Conservation (phyloP, 441 rosid species). For the Gossypium schwendimanii region DNA sequence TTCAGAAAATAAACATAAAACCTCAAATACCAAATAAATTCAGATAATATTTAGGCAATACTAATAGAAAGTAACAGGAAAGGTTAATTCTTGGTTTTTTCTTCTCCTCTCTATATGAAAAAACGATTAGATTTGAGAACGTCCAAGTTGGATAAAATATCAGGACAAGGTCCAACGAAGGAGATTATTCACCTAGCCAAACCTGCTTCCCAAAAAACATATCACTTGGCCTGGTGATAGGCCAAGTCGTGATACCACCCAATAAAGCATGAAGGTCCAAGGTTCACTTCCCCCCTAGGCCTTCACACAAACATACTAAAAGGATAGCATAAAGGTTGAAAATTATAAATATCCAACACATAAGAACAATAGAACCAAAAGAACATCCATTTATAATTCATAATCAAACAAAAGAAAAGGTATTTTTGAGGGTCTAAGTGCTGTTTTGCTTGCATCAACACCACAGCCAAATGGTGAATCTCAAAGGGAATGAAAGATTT, state of each 20-base stretch:
- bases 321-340: not conserved
- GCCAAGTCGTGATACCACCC: not conserved
- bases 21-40: not conserved
- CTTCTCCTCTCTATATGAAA: not conserved
- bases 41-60: not conserved
- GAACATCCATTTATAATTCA: not conserved
- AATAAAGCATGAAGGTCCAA: not conserved
- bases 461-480: not conserved
- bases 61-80: not conserved
- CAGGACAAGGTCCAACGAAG: not conserved
- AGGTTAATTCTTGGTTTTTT: not conserved
- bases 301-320: not conserved
- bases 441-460: not conserved
- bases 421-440: not conserved
- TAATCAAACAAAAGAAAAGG: not conserved
- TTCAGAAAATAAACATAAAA: not conserved
- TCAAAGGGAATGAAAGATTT: not conserved
- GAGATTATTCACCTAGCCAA: not conserved
- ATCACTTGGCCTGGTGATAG: not conserved
- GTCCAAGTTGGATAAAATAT: not conserved
- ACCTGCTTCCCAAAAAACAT: not conserved
- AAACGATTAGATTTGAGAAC: not conserved
- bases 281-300: conserved; percentile 5
- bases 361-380: not conserved
- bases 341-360: not conserved